Evolutionary conservation across 192 early-diverging fungal species (phyloP), one percentile per base, ranked within the genome.

Genomic region (Entomortierella beljakovae): DNA sequence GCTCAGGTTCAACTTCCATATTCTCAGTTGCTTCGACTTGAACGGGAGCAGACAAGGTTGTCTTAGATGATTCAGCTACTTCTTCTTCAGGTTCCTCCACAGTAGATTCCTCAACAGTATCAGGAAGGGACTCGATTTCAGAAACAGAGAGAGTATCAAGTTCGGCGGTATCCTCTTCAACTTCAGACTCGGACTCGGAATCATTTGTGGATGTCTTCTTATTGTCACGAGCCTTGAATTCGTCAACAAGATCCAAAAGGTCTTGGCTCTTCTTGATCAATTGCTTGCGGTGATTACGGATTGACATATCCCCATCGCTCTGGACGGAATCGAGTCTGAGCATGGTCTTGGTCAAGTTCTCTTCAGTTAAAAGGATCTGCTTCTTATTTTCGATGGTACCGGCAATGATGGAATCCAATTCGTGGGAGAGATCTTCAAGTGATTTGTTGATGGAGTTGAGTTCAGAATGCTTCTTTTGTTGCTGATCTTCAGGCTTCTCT

Each of bases 331-430:
- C 74, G 49, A 79, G 57, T 2, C 40, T 25, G 59, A 79, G 32
- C 74, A 79, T 79, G 23, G 67, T 67, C 61, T 68, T 68, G 37
- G 67, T 79, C 67, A 79, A 34, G 51, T 79, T 79, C 67, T 79
- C 74, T 42, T 79, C 74, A n/a, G 74, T 79, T 42, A 58, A 11
- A 10, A 79, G 50, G 38, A 79, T 61, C 40, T 64, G 66, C 55
- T 79, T 79, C 65, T 77, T 77, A 61, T 69, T 69, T 46, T 55
- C 48, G 3, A 53, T 37, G n/a, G 58, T 55, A 13, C 74, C 74
- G 11, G 13, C 34, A 26, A 79, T 5, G 31, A 79, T 42, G 22
- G 57, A 11, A 23, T 79, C 37, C 46, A 79, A 40, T 31, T 79
- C 74, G 6, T 49, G 53, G 22, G 66, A 58, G 23, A 79, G 66